phyloP scores from a whole-genome alignment of 176 grass and related monocot genomes.

The Guadua angustifolia region DNA sequence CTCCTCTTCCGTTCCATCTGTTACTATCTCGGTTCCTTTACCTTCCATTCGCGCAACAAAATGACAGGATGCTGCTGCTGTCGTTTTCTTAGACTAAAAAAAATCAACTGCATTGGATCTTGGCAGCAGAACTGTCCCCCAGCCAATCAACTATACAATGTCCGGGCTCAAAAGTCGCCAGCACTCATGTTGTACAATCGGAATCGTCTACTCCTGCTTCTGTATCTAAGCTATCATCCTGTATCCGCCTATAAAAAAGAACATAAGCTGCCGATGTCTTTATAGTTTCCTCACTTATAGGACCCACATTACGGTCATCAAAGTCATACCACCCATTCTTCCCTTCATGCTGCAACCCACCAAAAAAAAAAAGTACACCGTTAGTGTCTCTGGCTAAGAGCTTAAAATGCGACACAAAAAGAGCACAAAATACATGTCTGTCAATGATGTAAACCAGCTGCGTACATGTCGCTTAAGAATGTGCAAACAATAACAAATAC shows the following conservation, averaged over 20 bases:
- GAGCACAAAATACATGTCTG: too few species aligned
- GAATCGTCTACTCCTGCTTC: conserved; percentile 39
- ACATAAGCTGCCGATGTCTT: conserved; percentile 96
- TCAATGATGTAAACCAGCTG: background rate
- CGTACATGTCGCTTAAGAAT: background rate
- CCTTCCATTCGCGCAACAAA: background rate
- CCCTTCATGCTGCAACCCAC: conserved; percentile 61
- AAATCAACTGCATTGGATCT: background rate
- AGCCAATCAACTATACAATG: conserved; percentile 56
- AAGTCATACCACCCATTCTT: conserved; percentile 79
- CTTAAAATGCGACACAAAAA: background rate
- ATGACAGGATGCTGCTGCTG: background rate
- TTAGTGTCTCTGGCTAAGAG: background rate
- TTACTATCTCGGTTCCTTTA: conserved; percentile 2
- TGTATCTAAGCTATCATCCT: conserved; percentile 57
- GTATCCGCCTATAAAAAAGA: conserved; percentile 79
- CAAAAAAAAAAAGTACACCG: background rate
- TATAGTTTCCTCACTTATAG: conserved; percentile 70
- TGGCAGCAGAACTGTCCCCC: conserved; percentile 22
- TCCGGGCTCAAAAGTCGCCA: conserved; percentile 33
- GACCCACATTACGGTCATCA: conserved; percentile 72
- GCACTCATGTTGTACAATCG: conserved; percentile 41
- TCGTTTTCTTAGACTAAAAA: background rate
- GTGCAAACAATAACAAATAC: conserved; percentile 7
- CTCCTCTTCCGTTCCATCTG: background rate